phyloP scores from a whole-genome alignment of 2,329 filamentous ascomycete genomes.

The Calonectria hawksworthii region DNA sequence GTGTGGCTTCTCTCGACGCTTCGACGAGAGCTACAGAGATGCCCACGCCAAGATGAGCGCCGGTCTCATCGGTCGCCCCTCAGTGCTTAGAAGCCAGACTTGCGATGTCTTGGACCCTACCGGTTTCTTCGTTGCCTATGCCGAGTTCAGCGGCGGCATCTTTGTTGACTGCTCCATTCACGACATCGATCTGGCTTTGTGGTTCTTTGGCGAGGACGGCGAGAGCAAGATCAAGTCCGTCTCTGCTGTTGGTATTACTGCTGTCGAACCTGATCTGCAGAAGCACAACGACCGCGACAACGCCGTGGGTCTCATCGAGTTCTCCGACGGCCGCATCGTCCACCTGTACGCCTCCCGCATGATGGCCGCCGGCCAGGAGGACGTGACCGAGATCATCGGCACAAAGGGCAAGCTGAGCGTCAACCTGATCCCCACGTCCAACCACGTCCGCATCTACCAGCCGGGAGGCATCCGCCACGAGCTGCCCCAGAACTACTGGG shows the following conservation, averaged over 20 bases:
- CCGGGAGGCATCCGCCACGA: slow-evolving; percentile 64
- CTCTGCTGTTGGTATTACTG: slow-evolving; percentile 46
- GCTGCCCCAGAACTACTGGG: slow-evolving; percentile 74
- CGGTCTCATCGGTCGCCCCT: slow-evolving; percentile 71
- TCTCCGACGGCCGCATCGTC: slow-evolving; percentile 73
- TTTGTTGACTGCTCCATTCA: slow-evolving; percentile 80
- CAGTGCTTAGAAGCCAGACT: slow-evolving; percentile 75
- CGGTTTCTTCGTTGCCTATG: slow-evolving; percentile 78
- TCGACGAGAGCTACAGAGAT: slow-evolving; percentile 75
- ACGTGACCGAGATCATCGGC: slow-evolving; percentile 77
- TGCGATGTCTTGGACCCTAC: slow-evolving; percentile 76
- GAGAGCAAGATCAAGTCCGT: slow-evolving; percentile 47
- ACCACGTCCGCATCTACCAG: slow-evolving; percentile 69
- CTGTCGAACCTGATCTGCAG: slow-evolving; percentile 46
- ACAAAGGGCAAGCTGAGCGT: slow-evolving; percentile 74
- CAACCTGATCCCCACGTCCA: slow-evolving; percentile 57
- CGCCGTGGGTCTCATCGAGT: slow-evolving; percentile 71
- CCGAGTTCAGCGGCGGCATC: slow-evolving; percentile 75
- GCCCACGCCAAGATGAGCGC: slow-evolving; percentile 65
- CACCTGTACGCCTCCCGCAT: slow-evolving; percentile 75
- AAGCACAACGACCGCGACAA: slow-evolving; percentile 49
- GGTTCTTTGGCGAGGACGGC: slow-evolving; percentile 48
- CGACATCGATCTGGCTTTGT: slow-evolving; percentile 65
- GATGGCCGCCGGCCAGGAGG: slow-evolving; percentile 78
- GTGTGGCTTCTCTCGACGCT: slow-evolving; percentile 59